Conservation (phyloP, 352 stramenopile species). For the Phytopythium delawarense region DNA sequence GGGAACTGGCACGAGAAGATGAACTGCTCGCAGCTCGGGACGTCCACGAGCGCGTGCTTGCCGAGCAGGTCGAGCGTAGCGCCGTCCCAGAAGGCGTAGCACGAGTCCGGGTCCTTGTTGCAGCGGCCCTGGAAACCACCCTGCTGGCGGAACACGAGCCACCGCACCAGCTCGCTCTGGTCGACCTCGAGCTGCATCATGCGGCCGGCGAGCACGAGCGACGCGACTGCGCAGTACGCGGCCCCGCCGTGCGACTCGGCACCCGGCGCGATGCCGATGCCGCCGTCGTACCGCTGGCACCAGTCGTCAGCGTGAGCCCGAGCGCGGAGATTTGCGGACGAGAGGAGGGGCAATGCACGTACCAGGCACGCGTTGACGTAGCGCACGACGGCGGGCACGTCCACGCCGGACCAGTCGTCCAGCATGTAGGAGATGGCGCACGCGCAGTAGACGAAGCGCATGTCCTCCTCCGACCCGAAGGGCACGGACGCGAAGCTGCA, state of each 20-base stretch:
- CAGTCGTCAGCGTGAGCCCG: background rate
- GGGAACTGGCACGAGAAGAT: constrained; percentile 81
- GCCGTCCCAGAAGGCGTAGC: constrained; percentile 92
- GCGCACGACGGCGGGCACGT: constrained; percentile 54
- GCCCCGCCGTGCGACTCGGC: constrained; percentile 75
- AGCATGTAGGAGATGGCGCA: constrained; percentile 86
- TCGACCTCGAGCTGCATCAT: constrained; percentile 69
- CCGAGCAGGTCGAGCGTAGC: constrained; percentile 81
- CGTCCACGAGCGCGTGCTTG: constrained; percentile 75
- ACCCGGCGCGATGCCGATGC: constrained; percentile 64
- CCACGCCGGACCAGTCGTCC: constrained; percentile 81
- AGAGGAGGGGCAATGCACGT: constrained; percentile 11
- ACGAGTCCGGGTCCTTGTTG: constrained; percentile 90
- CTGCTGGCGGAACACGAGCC: constrained; percentile 83
- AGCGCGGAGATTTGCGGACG: background rate
- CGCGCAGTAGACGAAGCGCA: constrained; percentile 88
- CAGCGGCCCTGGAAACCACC: constrained; percentile 86
- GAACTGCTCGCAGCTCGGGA: constrained; percentile 62
- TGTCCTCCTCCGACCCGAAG: constrained; percentile 80
- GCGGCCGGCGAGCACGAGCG: constrained; percentile 61
- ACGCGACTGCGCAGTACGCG: constrained; percentile 67
- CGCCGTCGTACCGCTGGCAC: constrained; percentile 69
- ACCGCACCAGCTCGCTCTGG: constrained; percentile 64
- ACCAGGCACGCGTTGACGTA: constrained; percentile 84
- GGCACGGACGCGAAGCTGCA: constrained; percentile 65